Evolutionary conservation across 352 stramenopile genomes (phyloP).

Genomic region (Globisporangium paddicum): DNA sequence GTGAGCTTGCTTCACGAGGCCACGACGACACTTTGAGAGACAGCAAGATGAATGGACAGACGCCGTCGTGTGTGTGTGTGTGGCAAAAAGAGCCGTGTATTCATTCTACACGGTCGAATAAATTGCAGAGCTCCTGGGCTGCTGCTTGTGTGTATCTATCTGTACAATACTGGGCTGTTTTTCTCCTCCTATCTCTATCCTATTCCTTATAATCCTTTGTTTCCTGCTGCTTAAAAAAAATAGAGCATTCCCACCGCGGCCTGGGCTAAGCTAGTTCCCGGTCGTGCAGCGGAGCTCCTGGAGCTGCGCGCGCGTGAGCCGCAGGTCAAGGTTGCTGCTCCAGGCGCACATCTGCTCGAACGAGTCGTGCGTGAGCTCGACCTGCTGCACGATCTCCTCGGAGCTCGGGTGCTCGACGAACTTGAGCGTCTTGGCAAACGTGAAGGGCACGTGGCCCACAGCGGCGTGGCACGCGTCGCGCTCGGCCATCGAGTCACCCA

Average conservation of each 20-base stretch:
- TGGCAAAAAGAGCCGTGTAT: conserved; percentile 20
- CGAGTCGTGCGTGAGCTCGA: conserved; percentile 77
- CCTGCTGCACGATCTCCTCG: conserved; percentile 80
- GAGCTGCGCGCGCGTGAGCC: conserved; percentile 73
- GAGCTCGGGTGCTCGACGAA: conserved; percentile 78
- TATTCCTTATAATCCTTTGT: conserved; percentile 3
- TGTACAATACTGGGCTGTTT: conserved; percentile 12
- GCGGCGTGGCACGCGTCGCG: conserved; percentile 77
- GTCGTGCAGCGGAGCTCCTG: conserved; percentile 50
- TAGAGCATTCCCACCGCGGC: not conserved
- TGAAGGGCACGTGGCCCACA: conserved; percentile 51
- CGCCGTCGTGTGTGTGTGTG: too few relatives aligned
- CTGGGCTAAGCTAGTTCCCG: too few relatives aligned
- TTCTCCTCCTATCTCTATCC: conserved; percentile 6
- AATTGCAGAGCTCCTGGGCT: conserved; percentile 1
- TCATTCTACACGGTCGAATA: conserved; percentile 20
- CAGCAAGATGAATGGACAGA: not conserved
- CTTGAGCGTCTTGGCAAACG: conserved; percentile 85
- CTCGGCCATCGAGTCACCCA: conserved; percentile 86
- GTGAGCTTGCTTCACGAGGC: too few relatives aligned
- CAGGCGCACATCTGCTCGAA: conserved; percentile 87
- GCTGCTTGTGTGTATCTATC: conserved; percentile 14
- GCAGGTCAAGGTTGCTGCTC: conserved; percentile 66
- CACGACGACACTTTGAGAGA: not conserved
- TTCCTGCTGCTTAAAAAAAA: not conserved